Evolutionary conservation across 2,329 filamentous ascomycete species (phyloP), one percentile per base, ranked within the genome.

Genomic region (Pseudopithomyces chartarum): DNA sequence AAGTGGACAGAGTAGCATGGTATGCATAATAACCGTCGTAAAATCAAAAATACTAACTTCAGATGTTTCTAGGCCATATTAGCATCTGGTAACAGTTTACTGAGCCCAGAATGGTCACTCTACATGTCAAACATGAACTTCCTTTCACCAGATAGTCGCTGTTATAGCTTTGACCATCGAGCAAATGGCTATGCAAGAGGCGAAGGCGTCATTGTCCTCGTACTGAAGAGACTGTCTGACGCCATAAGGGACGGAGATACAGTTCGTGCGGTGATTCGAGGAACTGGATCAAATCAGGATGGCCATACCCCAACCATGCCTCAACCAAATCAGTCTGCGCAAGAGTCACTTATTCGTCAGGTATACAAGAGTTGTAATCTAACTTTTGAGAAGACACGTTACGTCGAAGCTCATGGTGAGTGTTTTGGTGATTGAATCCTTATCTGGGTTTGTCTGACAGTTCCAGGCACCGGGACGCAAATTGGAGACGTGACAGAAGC

Each of bases 391-490:
- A 13, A 33, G 3, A 58, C 55, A 6, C 45, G 45, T 8, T 76
- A 69, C 19, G 62, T 76, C 7, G 75, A 78, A 56, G 69, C 71
- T 0, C 76, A 78, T 58, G 53, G 85, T 10, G 87, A 84, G 0
- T 7, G 7, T 13, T 38, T 8, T n/a, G 12, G 7, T n/a, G 12
- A 38, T n/a, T n/a, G 7, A 5, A 5, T 38, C 34, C 17, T 38
- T 15, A 11, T 38, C 5, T 38, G 12, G 34, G 13, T n/a, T 5
- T n/a, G 17, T 38, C 34, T 38, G 34, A 38, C 34, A 7, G 34
- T 42, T 20, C 19, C 13, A 42, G 39, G 39, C 19, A 42, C 39
- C 13, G 84, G 84, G 3, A 87, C 85, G 1, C 77, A 80, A 40
- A 83, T 81, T 1, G 84, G 85, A 4, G 64, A 67, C 22, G 57